Evolutionary conservation across 2,329 filamentous ascomycete genomes (phyloP).

Genomic region (Curvularia spicifera): DNA sequence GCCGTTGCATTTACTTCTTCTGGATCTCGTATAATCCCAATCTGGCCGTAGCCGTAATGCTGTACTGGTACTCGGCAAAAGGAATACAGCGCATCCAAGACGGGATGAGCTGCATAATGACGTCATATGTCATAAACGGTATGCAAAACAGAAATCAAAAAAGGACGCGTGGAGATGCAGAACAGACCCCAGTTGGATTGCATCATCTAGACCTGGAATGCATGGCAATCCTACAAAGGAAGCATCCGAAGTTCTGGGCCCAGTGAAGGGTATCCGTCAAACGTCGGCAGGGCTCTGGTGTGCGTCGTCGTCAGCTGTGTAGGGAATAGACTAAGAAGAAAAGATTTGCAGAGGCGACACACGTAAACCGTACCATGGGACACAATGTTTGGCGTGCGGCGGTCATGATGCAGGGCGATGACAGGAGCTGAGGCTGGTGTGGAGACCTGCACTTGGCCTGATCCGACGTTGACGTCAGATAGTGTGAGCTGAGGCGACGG

Average conservation of each 20-base stretch:
- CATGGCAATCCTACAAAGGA: not conserved
- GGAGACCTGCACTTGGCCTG: not conserved
- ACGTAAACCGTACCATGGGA: not conserved
- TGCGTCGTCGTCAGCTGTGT: constrained; percentile 26
- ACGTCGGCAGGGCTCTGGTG: not conserved
- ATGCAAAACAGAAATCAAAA: not conserved
- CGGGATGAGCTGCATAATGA: not conserved
- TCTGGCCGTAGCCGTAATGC: too few species aligned
- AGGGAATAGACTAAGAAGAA: not conserved
- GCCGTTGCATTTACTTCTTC: not conserved
- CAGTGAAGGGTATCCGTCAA: not conserved
- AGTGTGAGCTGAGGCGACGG: not conserved
- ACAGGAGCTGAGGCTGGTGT: not conserved
- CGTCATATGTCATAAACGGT: not conserved
- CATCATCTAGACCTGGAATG: not conserved
- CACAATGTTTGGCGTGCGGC: constrained; percentile 5
- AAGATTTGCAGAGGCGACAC: not conserved
- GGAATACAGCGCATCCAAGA: not conserved
- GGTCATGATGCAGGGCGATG: constrained; percentile 1
- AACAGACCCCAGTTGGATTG: not conserved
- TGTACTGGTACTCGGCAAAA: not conserved
- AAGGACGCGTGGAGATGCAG: not conserved
- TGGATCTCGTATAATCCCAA: not conserved
- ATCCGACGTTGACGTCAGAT: constrained; percentile 31
- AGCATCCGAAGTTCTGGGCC: not conserved